Evolutionary conservation across 2,329 filamentous ascomycete species (phyloP).

Genomic region (Penicillium sp.): DNA sequence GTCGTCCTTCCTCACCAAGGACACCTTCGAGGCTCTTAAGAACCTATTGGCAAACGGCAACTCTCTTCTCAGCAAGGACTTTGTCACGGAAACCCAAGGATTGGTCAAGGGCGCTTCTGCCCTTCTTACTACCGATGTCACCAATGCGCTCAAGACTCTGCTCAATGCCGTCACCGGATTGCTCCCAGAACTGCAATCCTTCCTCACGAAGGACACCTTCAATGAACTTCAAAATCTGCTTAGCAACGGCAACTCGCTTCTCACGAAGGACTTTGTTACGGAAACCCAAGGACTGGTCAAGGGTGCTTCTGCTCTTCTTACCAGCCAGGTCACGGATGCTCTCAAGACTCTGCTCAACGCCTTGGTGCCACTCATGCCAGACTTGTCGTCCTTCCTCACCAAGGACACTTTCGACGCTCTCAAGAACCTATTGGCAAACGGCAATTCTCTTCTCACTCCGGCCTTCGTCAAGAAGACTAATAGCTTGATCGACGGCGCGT

Average conservation of each 20-base stretch:
- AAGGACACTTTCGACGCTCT: constrained; percentile 23
- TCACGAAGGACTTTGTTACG: constrained; percentile 24
- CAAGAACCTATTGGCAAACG: no score
- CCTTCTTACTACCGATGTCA: constrained; percentile 16
- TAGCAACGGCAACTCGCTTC: constrained; percentile 16
- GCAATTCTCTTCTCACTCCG: constrained; percentile 25
- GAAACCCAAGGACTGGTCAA: constrained; percentile 23
- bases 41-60: constrained; percentile 9
- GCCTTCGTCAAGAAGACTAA: constrained; percentile 18
- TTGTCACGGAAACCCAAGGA: constrained; percentile 16
- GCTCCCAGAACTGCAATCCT: constrained; percentile 15
- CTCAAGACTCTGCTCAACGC: constrained; percentile 26
- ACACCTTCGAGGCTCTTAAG: constrained; percentile 20
- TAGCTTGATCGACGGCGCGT: constrained; percentile 17
- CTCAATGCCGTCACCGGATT: constrained; percentile 5
- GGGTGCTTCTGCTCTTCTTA: constrained; percentile 24
- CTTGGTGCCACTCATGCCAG: constrained; percentile 20
- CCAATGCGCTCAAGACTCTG: constrained; percentile 25
- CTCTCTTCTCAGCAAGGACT: constrained; percentile 19
- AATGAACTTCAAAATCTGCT: constrained; percentile 9
- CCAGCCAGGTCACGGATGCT: constrained; percentile 14
- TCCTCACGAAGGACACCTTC: constrained; percentile 25
- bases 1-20: constrained; percentile 20
- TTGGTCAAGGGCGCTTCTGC: constrained; percentile 18
- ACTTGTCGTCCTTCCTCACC: constrained; percentile 17